A percentile compares a stretch with the other conserved stretches of the same genome.
Evolutionary conservation across 2,329 filamentous ascomycete genomes (phyloP).

Genomic region (Zymoseptoria ardabiliae): DNA sequence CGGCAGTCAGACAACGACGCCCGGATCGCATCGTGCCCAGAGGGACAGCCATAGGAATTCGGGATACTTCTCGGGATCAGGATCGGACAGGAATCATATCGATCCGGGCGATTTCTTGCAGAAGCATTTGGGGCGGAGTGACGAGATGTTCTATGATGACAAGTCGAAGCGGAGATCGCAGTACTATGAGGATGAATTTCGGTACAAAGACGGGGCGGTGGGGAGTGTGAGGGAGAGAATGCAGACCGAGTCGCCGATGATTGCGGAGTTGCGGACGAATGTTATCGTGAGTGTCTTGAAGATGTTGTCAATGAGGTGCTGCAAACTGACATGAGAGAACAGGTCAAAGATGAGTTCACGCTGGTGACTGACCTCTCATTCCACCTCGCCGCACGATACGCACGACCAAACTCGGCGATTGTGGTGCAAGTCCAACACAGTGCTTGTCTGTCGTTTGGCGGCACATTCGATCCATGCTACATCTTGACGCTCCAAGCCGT

Average conservation of each 20-base stretch:
- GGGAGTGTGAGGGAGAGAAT: conserved; percentile 34
- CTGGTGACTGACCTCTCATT: conserved; percentile 68
- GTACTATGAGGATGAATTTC: conserved; percentile 30
- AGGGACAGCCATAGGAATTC: background rate
- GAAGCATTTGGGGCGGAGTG: conserved; percentile 14
- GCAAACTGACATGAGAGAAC: conserved; percentile 13
- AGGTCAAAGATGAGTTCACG: conserved; percentile 69
- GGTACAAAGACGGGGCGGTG: conserved; percentile 24
- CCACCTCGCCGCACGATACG: conserved; percentile 66
- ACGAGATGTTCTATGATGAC: conserved; percentile 18
- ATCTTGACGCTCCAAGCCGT: conserved; percentile 66
- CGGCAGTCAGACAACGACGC: background rate
- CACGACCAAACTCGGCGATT: conserved; percentile 64
- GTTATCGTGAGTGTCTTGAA: conserved; percentile 39
- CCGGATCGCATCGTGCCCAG: background rate
- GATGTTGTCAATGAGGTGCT: conserved; percentile 1
- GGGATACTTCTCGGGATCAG: background rate
- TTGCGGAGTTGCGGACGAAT: conserved; percentile 44
- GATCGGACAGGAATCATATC: conserved; percentile 1
- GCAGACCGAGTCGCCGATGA: conserved; percentile 39
- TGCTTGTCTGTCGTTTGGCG: conserved; percentile 65
- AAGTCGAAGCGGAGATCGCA: conserved; percentile 29
- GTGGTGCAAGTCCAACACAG: conserved; percentile 71
- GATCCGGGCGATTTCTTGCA: conserved; percentile 11
- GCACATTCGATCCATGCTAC: conserved; percentile 72